Percentiles rank a stretch among this genome's conserved stretches.
Evolutionary conservation across 768 basidiomycete species (phyloP).

Genomic region (Leccinellum albellum): DNA sequence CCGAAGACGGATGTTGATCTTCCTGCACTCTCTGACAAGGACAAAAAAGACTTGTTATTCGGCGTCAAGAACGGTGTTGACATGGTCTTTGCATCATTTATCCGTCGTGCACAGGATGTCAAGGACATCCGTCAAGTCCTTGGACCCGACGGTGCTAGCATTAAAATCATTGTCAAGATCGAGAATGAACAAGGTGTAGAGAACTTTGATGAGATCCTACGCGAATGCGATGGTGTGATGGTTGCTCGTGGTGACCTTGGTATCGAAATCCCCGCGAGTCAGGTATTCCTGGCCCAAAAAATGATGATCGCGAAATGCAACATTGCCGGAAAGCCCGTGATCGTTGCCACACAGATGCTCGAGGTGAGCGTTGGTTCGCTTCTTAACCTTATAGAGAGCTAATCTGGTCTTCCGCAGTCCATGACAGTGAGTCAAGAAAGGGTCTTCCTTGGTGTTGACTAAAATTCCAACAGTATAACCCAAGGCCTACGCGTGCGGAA

Average conservation of each 20-base stretch:
- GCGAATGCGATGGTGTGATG: constrained; percentile 97
- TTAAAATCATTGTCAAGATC: constrained; percentile 99
- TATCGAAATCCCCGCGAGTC: constrained; percentile 99
- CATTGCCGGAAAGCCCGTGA: constrained; percentile 95
- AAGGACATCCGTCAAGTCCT: constrained; percentile 89
- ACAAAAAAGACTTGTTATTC: constrained; percentile 91
- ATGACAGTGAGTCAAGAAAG: constrained; percentile 68
- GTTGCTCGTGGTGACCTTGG: constrained; percentile 99
- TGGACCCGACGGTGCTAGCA: constrained; percentile 89
- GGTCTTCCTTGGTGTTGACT: background rate
- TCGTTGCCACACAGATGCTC: constrained; percentile 99
- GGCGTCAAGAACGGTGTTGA: constrained; percentile 98
- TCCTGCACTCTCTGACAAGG: constrained; percentile 95
- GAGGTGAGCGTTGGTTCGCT: constrained; percentile 52
- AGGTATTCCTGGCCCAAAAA: constrained; percentile 99
- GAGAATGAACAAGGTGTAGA: constrained; percentile 99
- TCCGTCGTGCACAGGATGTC: constrained; percentile 93
- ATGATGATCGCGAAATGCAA: constrained; percentile 99
- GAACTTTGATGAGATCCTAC: constrained; percentile 98
- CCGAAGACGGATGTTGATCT: constrained; percentile 98
- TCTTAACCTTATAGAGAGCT: constrained; percentile 5
- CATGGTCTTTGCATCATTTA: constrained; percentile 99
- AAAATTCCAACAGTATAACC: constrained; percentile 74
- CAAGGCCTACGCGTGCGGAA: constrained; percentile 96
- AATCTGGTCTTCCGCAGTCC: constrained; percentile 48